Evolutionary conservation across 1,139 yeast species (phyloP), one percentile per base, ranked within the genome.

Genomic region (Sugiyamaella castrensis): DNA sequence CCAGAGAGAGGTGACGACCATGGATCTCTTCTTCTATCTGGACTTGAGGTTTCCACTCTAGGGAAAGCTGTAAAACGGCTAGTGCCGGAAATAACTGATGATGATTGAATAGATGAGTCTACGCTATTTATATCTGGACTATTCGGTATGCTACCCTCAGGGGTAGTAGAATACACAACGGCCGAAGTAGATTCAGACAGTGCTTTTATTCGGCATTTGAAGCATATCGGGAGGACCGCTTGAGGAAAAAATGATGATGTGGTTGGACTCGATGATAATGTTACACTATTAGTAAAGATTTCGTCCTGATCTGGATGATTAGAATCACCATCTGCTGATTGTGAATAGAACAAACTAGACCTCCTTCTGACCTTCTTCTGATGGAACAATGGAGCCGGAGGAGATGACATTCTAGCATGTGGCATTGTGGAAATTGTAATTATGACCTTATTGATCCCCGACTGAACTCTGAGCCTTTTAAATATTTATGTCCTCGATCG

Each of bases 331-430:
- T 43, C 28, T 15, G 54, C 56, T 4, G 54, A 44, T 34, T 50
- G 52, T 0, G 58, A 46, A 37, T 50, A 48, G 42, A 51, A 51
- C 8, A 56, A 41, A 33, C 57, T 55, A 8, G 59, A 56, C 31
- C 59, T 36, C 12, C 59, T 43, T 7, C 57, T 47, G 8, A 48
- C 43, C 37, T 40, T 40, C 16, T 33, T 33, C 30, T 42, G 35
- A 28, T 16, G 24, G 8, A 41, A 10, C 8, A 34, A 35, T 4
- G 40, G 38, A 35, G 46, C 40, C 2, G 40, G 46, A 13, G 46
- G 40, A 27, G 46, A 42, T 7, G 46, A 42, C 46, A 42, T 42
- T 36, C 40, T 42, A 35, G 27, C 40, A 42, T 33, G 31, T 13
- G 40, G 46, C 44, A 41, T 41, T 13, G 24, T 41, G 7, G 37